Conservation (phyloP, 139 green algal genomes). For the Chlamydomonas sphaeroides region DNA sequence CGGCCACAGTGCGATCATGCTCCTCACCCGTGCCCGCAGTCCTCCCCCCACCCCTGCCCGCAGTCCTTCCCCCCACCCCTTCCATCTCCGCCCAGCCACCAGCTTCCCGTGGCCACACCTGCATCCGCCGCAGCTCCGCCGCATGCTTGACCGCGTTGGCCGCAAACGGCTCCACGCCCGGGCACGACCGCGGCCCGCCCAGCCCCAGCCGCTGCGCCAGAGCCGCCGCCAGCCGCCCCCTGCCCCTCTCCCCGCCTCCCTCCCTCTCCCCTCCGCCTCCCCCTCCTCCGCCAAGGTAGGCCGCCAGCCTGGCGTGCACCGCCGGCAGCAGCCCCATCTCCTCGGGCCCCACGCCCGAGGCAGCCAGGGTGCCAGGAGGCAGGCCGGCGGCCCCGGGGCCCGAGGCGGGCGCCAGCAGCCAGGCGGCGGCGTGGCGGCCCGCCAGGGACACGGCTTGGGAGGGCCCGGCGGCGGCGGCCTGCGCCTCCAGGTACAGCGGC, state of each 20-base stretch:
- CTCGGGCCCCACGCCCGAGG: not conserved
- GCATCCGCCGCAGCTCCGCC: conserved; percentile 57
- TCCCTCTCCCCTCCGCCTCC: not conserved
- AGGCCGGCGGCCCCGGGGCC: too few species aligned
- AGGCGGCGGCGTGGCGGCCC: not conserved
- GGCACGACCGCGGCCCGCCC: not conserved
- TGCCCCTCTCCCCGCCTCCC: not conserved
- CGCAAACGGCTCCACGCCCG: not conserved
- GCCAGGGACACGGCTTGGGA: conserved; percentile 6
- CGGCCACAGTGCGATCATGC: too few species aligned
- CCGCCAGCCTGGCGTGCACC: not conserved
- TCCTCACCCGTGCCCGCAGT: too few species aligned
- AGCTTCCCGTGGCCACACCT: too few species aligned
- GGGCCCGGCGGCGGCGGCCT: conserved; percentile 34
- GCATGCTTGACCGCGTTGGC: conserved; percentile 57
- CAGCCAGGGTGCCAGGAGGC: not conserved
- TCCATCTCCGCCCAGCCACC: not conserved
- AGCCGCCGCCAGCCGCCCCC: not conserved
- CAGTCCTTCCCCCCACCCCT: not conserved
- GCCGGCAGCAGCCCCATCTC: conserved; percentile 19
- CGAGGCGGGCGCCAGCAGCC: conserved; percentile 1
- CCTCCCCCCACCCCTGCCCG: too few species aligned
- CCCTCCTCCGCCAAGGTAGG: not conserved
- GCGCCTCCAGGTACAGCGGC: conserved; percentile 71
- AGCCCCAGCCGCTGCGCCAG: too few species aligned